Evolutionary conservation across 2,329 filamentous ascomycete species (phyloP).

Genomic region (Fusarium armeniacum): DNA sequence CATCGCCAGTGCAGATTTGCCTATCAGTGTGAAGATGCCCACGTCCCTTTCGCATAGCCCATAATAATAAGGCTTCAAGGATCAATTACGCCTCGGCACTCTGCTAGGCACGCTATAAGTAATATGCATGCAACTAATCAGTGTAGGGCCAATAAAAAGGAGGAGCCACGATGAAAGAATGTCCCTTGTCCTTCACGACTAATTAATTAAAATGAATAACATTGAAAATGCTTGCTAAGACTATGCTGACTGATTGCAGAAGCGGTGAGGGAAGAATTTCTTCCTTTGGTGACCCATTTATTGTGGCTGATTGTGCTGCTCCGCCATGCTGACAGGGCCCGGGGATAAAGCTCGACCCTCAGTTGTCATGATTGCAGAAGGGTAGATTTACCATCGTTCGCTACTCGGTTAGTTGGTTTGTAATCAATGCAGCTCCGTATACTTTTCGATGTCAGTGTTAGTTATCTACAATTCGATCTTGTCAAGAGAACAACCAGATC

Average conservation of each 20-base stretch:
- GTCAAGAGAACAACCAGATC: background rate
- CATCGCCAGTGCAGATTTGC: too few species aligned
- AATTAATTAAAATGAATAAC: too few species aligned
- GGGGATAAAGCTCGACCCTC: background rate
- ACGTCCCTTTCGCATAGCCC: too few species aligned
- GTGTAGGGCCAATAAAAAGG: background rate
- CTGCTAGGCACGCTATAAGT: too few species aligned
- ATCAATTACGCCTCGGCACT: too few species aligned
- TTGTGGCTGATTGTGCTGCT: constrained; percentile 7
- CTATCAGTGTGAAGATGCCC: too few species aligned
- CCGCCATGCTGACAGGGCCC: background rate
- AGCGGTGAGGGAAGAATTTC: background rate
- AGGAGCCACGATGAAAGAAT: fast-evolving
- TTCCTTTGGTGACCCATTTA: constrained; percentile 1
- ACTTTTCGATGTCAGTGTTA: background rate
- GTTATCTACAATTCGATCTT: background rate
- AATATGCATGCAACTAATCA: too few species aligned
- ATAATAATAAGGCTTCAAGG: too few species aligned
- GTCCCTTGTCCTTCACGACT: fast-evolving
- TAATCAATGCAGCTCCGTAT: too few species aligned
- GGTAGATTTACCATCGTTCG: background rate
- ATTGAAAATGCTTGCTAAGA: background rate
- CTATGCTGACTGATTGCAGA: background rate
- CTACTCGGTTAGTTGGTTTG: background rate
- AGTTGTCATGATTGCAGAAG: background rate